Evolutionary conservation across 331 rosid genomes (phyloP).

Genomic region (Malus hybrid): DNA sequence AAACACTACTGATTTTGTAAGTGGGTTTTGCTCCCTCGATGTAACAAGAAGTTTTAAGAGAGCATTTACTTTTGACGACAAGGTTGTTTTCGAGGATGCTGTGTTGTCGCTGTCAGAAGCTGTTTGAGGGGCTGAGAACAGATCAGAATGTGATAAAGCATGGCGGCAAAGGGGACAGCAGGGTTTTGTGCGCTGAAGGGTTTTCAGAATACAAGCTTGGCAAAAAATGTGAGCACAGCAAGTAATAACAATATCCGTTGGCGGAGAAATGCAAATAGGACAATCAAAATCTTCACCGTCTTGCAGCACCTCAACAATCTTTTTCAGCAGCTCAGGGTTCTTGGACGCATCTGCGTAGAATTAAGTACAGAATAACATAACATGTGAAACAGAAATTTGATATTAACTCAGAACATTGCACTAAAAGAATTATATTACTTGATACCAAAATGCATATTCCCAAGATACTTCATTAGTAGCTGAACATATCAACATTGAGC

Average conservation of each 20-base stretch:
- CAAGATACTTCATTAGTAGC: neutral
- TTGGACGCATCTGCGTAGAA: slow-evolving; percentile 57
- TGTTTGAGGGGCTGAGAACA: slow-evolving; percentile 64
- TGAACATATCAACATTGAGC: neutral
- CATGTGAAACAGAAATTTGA: neutral
- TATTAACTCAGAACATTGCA: neutral
- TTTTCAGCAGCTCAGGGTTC: slow-evolving; percentile 66
- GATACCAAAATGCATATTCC: neutral
- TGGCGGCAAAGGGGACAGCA: slow-evolving; percentile 81
- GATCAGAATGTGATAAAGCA: slow-evolving; percentile 42
- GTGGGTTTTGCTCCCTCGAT: slow-evolving; percentile 43
- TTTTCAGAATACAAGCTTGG: slow-evolving; percentile 55
- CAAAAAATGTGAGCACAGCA: slow-evolving; percentile 76
- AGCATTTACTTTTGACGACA: slow-evolving; percentile 55
- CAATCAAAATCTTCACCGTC: slow-evolving; percentile 91
- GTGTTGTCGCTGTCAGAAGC: slow-evolving; percentile 25
- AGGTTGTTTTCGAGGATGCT: slow-evolving; percentile 2
- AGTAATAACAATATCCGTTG: slow-evolving; percentile 53
- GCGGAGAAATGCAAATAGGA: slow-evolving; percentile 71
- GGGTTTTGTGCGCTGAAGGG: slow-evolving; percentile 34
- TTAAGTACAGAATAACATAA: neutral
- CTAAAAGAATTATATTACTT: neutral
- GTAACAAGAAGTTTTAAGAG: slow-evolving; percentile 54
- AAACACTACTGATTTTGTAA: slow-evolving; percentile 63
- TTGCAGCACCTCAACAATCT: slow-evolving; percentile 58